phyloP scores from a whole-genome alignment of 2,329 filamentous ascomycete species.

The Penicillium corylophilum region DNA sequence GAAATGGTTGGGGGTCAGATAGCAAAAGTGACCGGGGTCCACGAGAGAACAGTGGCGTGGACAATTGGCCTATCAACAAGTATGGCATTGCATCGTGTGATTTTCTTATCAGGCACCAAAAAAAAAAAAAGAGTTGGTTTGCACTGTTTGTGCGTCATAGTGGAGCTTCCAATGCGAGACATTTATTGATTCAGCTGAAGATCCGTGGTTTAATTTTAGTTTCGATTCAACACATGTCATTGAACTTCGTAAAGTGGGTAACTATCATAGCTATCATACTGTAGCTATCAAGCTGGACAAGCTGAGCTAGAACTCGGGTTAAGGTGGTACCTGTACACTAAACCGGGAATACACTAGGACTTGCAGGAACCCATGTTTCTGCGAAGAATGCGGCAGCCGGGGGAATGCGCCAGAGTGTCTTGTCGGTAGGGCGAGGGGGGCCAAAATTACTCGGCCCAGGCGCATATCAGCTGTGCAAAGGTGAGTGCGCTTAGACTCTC shows the following conservation, averaged over 20 bases:
- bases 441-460: neutral
- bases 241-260: neutral
- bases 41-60: neutral
- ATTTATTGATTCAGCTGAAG: neutral
- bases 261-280: neutral
- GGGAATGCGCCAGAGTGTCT: slow-evolving; percentile 20
- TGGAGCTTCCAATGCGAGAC: slow-evolving; percentile 2
- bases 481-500: slow-evolving; percentile 5
- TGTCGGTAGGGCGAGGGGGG: slow-evolving; percentile 2
- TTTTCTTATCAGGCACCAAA: neutral
- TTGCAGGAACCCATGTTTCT: slow-evolving; percentile 19
- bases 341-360: slow-evolving; percentile 2
- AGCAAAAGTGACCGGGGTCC: neutral
- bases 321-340: neutral
- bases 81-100: neutral
- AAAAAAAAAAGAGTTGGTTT: neutral
- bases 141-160: slow-evolving; percentile 9
- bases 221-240: neutral
- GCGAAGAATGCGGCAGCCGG: slow-evolving; percentile 10
- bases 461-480: slow-evolving; percentile 2
- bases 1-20: neutral
- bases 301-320: neutral
- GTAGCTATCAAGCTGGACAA: neutral
- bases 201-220: neutral
- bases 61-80: neutral